A percentile compares a stretch with the other conserved stretches of the same genome.
Conservation (phyloP, 768 basidiomycete genomes). For the Pseudohyphozyma bogoriensis region DNA sequence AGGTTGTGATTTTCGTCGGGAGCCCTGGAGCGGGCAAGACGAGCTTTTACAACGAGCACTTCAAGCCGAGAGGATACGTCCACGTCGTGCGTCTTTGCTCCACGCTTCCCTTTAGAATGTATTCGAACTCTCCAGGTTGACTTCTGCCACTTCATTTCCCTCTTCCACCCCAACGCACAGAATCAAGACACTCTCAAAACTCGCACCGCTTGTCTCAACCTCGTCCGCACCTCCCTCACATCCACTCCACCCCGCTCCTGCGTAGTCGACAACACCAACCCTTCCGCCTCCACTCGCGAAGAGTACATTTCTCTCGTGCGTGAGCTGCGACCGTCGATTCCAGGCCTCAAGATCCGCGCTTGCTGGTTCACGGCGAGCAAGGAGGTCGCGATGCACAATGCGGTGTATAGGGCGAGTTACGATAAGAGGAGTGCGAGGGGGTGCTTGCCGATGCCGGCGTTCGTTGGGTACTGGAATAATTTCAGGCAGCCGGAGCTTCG, state of each 20-base stretch:
- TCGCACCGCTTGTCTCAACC: conserved; percentile 63
- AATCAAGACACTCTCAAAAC: conserved; percentile 49
- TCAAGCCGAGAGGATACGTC: conserved; percentile 56
- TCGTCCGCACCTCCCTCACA: conserved; percentile 49
- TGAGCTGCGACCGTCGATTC: conserved; percentile 1
- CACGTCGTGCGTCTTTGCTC: conserved; percentile 46
- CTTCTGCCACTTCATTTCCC: too few species aligned
- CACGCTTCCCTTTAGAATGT: background rate
- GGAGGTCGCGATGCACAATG: conserved; percentile 90
- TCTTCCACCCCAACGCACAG: background rate
- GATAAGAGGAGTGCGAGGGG: conserved; percentile 13
- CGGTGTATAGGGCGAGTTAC: conserved; percentile 45
- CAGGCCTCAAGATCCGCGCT: conserved; percentile 45
- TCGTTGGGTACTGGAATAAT: conserved; percentile 29
- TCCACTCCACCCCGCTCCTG: conserved; percentile 50
- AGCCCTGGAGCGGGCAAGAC: conserved; percentile 67
- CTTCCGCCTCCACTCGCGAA: conserved; percentile 57
- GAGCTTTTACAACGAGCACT: conserved; percentile 62
- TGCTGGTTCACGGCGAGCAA: conserved; percentile 62
- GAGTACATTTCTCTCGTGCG: conserved; percentile 53
- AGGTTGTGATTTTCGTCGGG: conserved; percentile 56
- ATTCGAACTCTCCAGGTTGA: too few species aligned
- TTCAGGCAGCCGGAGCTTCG: conserved; percentile 52
- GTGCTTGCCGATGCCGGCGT: conserved; percentile 32
- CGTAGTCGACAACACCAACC: conserved; percentile 90